Conservation (phyloP, 1,139 yeast species). For the Candida sp. region DNA sequence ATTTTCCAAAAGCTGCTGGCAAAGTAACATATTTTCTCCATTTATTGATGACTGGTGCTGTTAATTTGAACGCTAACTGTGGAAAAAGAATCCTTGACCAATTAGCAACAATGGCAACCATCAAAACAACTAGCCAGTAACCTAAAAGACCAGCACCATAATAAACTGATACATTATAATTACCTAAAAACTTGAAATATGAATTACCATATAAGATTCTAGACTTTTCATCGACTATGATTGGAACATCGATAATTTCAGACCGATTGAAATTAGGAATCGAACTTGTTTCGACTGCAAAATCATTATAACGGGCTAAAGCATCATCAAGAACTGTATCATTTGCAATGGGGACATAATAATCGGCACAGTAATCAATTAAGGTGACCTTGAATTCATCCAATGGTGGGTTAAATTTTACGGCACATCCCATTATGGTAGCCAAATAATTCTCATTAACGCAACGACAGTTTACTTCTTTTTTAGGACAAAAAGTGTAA, state of each 20-base stretch:
- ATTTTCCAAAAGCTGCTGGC: conserved; percentile 26
- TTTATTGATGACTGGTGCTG: conserved; percentile 17
- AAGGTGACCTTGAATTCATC: background rate
- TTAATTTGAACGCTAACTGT: conserved; percentile 14
- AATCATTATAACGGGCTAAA: conserved; percentile 11
- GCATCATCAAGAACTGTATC: conserved; percentile 14
- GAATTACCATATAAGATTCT: conserved; percentile 14
- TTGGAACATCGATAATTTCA: conserved; percentile 18
- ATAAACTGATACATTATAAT: conserved; percentile 36
- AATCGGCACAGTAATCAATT: conserved; percentile 8
- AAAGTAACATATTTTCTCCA: conserved; percentile 25
- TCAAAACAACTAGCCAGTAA: conserved; percentile 45
- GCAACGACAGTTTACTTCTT: conserved; percentile 9
- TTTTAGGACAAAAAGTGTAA: conserved; percentile 13
- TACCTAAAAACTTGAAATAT: conserved; percentile 28
- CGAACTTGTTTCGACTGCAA: conserved; percentile 16
- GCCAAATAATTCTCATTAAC: conserved; percentile 11
- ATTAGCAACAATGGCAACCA: conserved; percentile 38
- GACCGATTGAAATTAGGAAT: conserved; percentile 20
- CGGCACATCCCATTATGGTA: conserved; percentile 15
- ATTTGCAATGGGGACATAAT: conserved; percentile 11
- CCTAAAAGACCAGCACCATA: conserved; percentile 48
- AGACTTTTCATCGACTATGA: conserved; percentile 14
- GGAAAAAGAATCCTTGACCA: conserved; percentile 35
- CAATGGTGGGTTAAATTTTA: background rate